Base-by-base conservation (phyloP, 2,329 filamentous ascomycete genomes). In the Stromatinia cepivora region DNA sequence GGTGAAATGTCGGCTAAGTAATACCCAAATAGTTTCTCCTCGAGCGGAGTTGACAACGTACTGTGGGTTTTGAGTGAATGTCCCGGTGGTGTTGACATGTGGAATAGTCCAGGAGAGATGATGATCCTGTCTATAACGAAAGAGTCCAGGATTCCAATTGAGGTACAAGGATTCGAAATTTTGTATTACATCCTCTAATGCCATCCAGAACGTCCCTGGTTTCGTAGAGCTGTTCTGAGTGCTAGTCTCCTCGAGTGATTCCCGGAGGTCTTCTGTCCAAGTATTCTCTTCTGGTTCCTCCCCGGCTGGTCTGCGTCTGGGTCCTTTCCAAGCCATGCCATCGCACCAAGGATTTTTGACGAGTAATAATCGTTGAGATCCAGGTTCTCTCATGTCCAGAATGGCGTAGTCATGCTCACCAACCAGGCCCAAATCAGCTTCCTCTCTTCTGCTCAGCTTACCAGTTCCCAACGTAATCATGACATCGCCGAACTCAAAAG, bases 281-380 rank as follows among this genome's bases (percentile, higher is more conserved):
- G 28, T 66, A 42, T 71, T 42, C 22, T 46, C 17, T 3, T 61
- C 52, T 34, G 67, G 36, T 42, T 58, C 63, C 36, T 62, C 66
- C 56, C 69, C 65, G 17, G 67, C 57, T 50, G 66, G 66, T 17
- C 66, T 61, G 50, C 28, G 50, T 42, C 70, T 67, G 20, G 83
- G 50, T 2, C 88, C 90, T 72, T 86, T 88, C 90, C 90, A 93
- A 9, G 88, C 86, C 56, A 89, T 88, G 4, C 92, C 93, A 76
- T 94, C 89, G 65, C 91, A 91, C 95, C 95, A 99, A 2, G 95
- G 95, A 76, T 99, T 99, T 80, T 99, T 99, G 72, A 99, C 86
- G 0, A 97, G 84, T 65, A 98, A 83, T 65, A 90, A 85, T 34
- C 89, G 87, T 71, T 86, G 86, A 1, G 86, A 86, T 5, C 85